Evolutionary conservation across 2,329 filamentous ascomycete species (phyloP).

Genomic region (Venturia effusa): DNA sequence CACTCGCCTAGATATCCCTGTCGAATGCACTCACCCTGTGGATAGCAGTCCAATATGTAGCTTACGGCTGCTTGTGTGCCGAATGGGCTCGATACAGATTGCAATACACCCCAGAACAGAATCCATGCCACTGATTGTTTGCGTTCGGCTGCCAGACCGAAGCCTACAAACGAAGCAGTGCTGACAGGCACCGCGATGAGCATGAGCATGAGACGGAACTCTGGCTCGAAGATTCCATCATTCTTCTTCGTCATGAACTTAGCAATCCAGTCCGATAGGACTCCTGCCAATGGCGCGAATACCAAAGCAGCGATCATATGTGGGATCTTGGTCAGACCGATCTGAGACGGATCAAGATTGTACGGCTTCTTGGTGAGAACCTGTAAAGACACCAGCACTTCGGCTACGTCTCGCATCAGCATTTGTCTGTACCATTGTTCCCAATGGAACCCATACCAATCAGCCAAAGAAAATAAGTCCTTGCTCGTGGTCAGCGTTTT

Average conservation of each 20-base stretch:
- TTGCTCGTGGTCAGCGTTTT: neutral
- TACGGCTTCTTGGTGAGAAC: constrained; percentile 61
- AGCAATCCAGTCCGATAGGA: constrained; percentile 75
- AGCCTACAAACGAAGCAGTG: constrained; percentile 30
- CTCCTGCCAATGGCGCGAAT: constrained; percentile 80
- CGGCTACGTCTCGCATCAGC: neutral
- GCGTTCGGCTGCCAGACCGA: constrained; percentile 25
- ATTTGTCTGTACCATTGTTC: constrained; percentile 13
- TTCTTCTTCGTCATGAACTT: constrained; percentile 72
- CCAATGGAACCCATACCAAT: constrained; percentile 23
- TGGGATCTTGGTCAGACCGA: constrained; percentile 78
- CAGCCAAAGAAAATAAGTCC: constrained; percentile 27
- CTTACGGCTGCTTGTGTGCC: constrained; percentile 27
- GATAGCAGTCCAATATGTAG: constrained; percentile 32
- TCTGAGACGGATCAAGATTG: constrained; percentile 69
- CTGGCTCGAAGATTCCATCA: constrained; percentile 85
- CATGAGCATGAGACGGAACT: constrained; percentile 84
- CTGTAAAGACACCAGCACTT: constrained; percentile 52
- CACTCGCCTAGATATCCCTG: neutral
- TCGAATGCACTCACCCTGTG: constrained; percentile 10
- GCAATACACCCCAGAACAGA: constrained; percentile 26
- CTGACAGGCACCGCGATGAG: constrained; percentile 49
- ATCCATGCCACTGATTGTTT: constrained; percentile 20
- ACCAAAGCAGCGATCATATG: constrained; percentile 82
- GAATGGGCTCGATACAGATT: constrained; percentile 27